Conservation (phyloP, 1,139 yeast species). For the Tardiomyces depauwii region DNA sequence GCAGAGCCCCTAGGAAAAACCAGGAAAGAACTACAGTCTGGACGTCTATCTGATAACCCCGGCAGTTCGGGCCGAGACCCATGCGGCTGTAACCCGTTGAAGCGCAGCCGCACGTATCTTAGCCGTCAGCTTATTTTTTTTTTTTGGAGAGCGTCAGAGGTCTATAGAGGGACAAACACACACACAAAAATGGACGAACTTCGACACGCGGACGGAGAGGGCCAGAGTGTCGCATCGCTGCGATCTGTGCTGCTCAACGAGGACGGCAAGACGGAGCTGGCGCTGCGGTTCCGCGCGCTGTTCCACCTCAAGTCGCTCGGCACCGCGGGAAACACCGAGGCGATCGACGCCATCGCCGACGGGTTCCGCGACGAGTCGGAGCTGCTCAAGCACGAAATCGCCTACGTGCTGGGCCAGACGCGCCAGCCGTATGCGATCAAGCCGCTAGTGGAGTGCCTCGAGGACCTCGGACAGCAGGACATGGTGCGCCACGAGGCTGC, state of each 20-base stretch:
- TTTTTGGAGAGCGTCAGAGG: background rate
- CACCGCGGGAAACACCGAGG: constrained; percentile 46
- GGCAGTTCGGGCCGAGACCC: no score
- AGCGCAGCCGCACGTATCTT: no score
- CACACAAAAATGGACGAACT: constrained; percentile 22
- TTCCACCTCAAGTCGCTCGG: constrained; percentile 86
- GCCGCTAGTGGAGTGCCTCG: constrained; percentile 59
- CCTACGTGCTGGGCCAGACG: constrained; percentile 97
- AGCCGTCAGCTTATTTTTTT: no score
- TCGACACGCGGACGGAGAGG: constrained; percentile 26
- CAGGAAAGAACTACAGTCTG: no score
- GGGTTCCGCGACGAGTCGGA: constrained; percentile 76
- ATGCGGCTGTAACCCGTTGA: no score
- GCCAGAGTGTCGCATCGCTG: constrained; percentile 16
- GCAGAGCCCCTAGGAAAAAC: no score
- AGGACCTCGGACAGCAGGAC: constrained; percentile 49
- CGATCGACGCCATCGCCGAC: constrained; percentile 77
- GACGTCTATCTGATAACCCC: no score
- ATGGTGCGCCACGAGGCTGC: constrained; percentile 99
- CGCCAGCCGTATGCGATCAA: constrained; percentile 71
- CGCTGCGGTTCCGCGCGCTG: constrained; percentile 84
- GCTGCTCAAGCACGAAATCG: constrained; percentile 92
- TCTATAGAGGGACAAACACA: background rate
- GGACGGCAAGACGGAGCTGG: constrained; percentile 56
- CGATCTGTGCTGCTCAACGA: constrained; percentile 20